Percentiles rank a stretch among this genome's conserved stretches.
These are phyloP conservation scores for Boletellus emodensis DNA, from an alignment of 768 basidiomycete species.

Conservation along the genomic window DNA sequence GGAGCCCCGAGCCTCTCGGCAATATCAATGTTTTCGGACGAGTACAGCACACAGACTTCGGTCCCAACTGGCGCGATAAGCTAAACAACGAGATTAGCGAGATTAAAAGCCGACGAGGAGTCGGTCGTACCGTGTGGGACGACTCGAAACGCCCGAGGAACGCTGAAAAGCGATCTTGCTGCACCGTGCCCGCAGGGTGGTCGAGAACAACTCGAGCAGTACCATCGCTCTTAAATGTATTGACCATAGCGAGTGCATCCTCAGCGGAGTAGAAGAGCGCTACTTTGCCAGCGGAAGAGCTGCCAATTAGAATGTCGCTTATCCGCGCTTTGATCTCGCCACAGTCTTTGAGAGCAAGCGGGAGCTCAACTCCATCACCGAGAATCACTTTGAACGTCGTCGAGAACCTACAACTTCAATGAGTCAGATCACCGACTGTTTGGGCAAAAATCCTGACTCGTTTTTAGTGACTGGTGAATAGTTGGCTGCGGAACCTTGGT, in stretches of 20 bases:
- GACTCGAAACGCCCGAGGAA: constrained; percentile 48
- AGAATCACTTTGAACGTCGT: constrained; percentile 46
- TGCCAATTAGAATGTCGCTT: constrained; percentile 37
- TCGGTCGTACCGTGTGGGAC: constrained; percentile 49
- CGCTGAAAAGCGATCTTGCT: constrained; percentile 45
- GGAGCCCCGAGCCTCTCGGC: constrained; percentile 51
- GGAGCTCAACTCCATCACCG: constrained; percentile 47
- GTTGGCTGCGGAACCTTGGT: constrained; percentile 20
- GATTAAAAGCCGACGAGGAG: background rate
- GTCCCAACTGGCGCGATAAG: constrained; percentile 52
- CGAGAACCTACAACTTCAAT: constrained; percentile 16
- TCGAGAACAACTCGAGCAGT: constrained; percentile 45
- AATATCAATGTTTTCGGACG: constrained; percentile 45
- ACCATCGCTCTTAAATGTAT: constrained; percentile 48
- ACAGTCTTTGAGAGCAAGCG: constrained; percentile 44
- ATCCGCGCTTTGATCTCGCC: constrained; percentile 32
- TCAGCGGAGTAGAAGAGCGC: constrained; percentile 58
- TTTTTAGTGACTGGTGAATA: background rate
- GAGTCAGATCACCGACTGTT: constrained; percentile 1
- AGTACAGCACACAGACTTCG: constrained; percentile 56
- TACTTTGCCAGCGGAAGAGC: constrained; percentile 39
- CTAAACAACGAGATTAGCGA: constrained; percentile 30
- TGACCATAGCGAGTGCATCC: constrained; percentile 47
- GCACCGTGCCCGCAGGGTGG: constrained; percentile 36
- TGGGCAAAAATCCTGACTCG: constrained; percentile 19